These are phyloP conservation scores for Tylopilus plumbeoviolaceoides DNA, from an alignment of 768 basidiomycete genomes.

Conservation along the genomic window DNA sequence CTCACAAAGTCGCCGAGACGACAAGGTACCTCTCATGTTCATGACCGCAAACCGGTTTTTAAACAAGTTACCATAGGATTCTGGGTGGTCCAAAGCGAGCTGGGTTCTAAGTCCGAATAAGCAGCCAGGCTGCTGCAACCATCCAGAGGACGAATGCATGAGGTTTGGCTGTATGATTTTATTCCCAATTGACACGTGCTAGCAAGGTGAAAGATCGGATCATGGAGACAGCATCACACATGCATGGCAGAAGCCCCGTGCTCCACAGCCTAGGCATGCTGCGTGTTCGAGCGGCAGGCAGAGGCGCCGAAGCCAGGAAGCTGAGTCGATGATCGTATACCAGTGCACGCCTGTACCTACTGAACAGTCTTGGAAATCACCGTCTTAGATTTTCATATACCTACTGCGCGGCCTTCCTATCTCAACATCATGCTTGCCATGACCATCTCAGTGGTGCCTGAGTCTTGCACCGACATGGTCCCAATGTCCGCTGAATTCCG, in stretches of 20 bases:
- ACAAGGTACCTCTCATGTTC: slow-evolving; percentile 16
- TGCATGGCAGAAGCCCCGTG: background rate
- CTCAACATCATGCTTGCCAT: background rate
- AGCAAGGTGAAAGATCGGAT: background rate
- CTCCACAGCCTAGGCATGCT: background rate
- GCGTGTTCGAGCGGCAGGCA: background rate
- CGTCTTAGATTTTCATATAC: background rate
- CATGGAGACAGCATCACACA: background rate
- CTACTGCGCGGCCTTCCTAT: background rate
- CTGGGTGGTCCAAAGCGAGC: slow-evolving; percentile 18
- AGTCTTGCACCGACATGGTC: background rate
- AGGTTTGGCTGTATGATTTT: background rate
- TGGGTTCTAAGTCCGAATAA: background rate
- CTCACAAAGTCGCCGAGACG: slow-evolving; percentile 12
- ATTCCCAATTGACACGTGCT: background rate
- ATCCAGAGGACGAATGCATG: background rate
- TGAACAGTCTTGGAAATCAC: background rate
- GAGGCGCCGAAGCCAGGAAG: background rate
- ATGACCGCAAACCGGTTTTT: background rate
- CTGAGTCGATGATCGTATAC: background rate
- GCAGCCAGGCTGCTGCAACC: background rate
- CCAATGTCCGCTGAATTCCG: background rate
- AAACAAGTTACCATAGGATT: slow-evolving; percentile 10
- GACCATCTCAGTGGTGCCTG: background rate
- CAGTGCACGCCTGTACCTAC: background rate